Evolutionary conservation across 768 basidiomycete species (phyloP).

Genomic region (Paxillus ammoniavirescens): DNA sequence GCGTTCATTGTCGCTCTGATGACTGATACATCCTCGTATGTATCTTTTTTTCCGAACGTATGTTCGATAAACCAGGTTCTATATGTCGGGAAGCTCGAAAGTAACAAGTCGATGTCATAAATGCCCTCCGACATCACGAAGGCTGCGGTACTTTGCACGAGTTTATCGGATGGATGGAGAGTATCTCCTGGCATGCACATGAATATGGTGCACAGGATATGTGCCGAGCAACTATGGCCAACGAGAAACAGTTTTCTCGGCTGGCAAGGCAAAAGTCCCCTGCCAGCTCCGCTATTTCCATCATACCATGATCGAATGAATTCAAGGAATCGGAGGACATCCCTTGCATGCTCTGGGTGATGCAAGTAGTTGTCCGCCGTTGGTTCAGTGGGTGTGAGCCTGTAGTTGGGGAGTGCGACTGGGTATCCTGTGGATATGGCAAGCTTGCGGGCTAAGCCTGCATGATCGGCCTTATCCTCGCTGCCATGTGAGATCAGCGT

Average conservation of each 20-base stretch:
- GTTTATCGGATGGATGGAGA: conserved; percentile 41
- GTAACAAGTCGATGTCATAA: conserved; percentile 67
- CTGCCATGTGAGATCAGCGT: conserved; percentile 34
- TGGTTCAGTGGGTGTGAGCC: conserved; percentile 53
- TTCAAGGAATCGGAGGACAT: conserved; percentile 59
- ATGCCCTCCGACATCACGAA: conserved; percentile 74
- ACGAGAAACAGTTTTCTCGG: conserved; percentile 51
- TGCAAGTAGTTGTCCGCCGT: conserved; percentile 38
- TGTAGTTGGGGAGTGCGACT: conserved; percentile 77
- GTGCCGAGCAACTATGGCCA: conserved; percentile 82
- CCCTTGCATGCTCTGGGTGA: conserved; percentile 73
- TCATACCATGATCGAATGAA: conserved; percentile 50
- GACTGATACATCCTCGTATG: conserved; percentile 51
- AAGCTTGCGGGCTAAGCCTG: conserved; percentile 51
- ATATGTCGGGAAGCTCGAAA: conserved; percentile 66
- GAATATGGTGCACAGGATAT: conserved; percentile 73
- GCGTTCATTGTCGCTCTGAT: conserved; percentile 39
- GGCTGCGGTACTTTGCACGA: conserved; percentile 49
- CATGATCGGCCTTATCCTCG: conserved; percentile 70
- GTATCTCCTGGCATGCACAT: conserved; percentile 42
- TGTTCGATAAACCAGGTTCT: conserved; percentile 64
- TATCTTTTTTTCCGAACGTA: conserved; percentile 52
- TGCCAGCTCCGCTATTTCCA: conserved; percentile 3
- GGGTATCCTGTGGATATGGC: conserved; percentile 47
- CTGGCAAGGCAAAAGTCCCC: conserved; percentile 33